Evolutionary conservation across 2,329 filamentous ascomycete genomes (phyloP), one percentile per base, ranked within the genome.

Genomic region (Pseudocercospora vitis): DNA sequence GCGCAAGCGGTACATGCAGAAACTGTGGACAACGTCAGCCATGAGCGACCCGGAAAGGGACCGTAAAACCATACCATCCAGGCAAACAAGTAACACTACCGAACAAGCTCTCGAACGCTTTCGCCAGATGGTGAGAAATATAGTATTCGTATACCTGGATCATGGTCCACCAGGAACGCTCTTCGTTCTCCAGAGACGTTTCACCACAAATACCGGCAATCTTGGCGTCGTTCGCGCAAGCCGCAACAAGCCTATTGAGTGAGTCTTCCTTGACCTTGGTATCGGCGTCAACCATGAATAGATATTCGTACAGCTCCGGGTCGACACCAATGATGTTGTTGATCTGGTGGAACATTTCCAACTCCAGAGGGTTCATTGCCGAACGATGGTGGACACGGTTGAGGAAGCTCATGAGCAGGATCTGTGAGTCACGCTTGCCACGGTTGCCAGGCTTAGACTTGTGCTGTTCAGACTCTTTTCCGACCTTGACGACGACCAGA

Each of bases 121-220:
- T 99, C 50, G 94, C 81, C 71, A 99, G 77, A 74, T 99, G 88
- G 79, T 99, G 94, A 24, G 94, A 97, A 69, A 99, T 99, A 73
- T 91, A 99, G 78, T 99, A 99, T 73, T 99, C 94, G 76, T 99
- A 99, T 61, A 99, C 94, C 72, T 99, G 94, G 67, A 99, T 99
- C 94, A 99, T 99, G 9, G 94, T 99, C 89, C 90, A 96, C 91
- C 91, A 97, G 66, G 86, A 91, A 62, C 86, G 82, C 65, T 96
- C 90, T 71, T 96, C 92, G 67, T 99, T 99, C 70, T 96, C 89
- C 66, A 99, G 79, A 72, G 87, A 94, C 1, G 94, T 99, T 72
- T 99, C 94, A 69, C 94, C 94, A 71, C 94, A 99, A 58, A 97
- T 96, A 74, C 92, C 94, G 19, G 89, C 91, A 75, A 99, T 96